Base-by-base conservation (phyloP, 192 early-diverging fungal genomes). In the Umbelopsis sp. region DNA sequence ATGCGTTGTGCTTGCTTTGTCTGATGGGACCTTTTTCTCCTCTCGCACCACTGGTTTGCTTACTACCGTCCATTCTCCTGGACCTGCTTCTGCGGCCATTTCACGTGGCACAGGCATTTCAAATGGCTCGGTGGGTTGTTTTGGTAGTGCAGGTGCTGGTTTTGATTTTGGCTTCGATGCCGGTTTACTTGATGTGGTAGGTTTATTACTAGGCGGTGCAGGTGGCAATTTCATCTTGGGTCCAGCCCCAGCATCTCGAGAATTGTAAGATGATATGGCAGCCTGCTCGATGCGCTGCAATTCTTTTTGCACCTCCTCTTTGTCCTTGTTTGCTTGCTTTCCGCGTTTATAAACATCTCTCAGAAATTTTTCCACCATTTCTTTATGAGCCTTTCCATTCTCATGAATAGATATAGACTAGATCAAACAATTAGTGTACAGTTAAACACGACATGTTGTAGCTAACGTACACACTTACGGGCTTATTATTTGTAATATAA, bases 401-500 rank as follows among this genome's bases (percentile, higher is more conserved):
- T 96, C 94, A 69, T 96, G 94, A 49, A 88, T 85, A 45, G 68
- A 66, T 13, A 89, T 85, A 35, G 85, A 87, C 88, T 88, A 80
- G n/a, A 72, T 61, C 30, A 16, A 10, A 25, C 2, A 37, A 11
- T 41, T 35, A 44, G 20, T 25, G 18, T 20, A 18, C 46, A 1
- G 30, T 51, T 1, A 41, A 64, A 22, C 35, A 1, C 41, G 15
- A 8, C 27, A 46, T 21, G 37, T 22, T 15, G 16, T 45, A n/a
- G 12, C 11, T 37, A 50, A 48, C 15, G 3, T 46, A 6, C 23
- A 50, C 41, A 64, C 84, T 78, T 90, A 92, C 93, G 66, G 86
- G 77, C 66, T 90, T 91, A 82, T 95, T 95, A 76, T 95, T 91
- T 16, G 85, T 83, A 51, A 95, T 85, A 74, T 85, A 94, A 45